These are phyloP conservation scores for Pseudogymnoascus sp. DNA, from an alignment of 2,329 filamentous ascomycete species.

Conservation along the genomic window DNA sequence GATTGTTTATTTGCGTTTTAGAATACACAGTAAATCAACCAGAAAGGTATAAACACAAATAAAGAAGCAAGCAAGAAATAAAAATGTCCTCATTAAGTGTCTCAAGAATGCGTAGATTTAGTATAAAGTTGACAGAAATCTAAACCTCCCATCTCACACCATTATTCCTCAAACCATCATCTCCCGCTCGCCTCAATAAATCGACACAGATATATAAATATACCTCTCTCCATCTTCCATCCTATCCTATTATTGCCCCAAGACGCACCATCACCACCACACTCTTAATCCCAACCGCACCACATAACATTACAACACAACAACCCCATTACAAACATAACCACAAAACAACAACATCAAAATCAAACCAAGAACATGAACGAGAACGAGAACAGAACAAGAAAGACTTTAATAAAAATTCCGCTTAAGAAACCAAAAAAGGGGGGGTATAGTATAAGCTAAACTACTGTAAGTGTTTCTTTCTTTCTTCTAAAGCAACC, in stretches of 20 bases:
- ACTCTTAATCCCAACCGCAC: no score
- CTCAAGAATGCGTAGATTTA: not conserved
- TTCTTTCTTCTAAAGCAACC: not conserved
- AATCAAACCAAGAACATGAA: not conserved
- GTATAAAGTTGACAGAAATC: not conserved
- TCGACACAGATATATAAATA: no score
- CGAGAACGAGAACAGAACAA: no score
- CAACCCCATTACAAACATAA: not conserved
- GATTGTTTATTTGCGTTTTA: not conserved
- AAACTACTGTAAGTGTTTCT: not conserved
- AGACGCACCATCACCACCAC: no score
- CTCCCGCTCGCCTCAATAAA: not conserved
- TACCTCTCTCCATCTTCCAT: no score
- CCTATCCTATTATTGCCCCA: no score
- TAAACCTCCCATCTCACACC: not conserved
- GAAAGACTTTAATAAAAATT: not conserved
- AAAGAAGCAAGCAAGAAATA: not conserved
- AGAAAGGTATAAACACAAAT: no score
- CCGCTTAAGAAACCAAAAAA: not conserved
- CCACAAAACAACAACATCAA: not conserved
- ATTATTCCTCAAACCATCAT: not conserved
- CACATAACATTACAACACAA: not conserved
- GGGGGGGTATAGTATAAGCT: not conserved
- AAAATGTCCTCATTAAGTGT: not conserved
- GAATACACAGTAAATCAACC: not conserved